A percentile compares a stretch with the other conserved stretches of the same genome.
Conservation (phyloP, 257 asterid species). For the Mitragyna speciosa region DNA sequence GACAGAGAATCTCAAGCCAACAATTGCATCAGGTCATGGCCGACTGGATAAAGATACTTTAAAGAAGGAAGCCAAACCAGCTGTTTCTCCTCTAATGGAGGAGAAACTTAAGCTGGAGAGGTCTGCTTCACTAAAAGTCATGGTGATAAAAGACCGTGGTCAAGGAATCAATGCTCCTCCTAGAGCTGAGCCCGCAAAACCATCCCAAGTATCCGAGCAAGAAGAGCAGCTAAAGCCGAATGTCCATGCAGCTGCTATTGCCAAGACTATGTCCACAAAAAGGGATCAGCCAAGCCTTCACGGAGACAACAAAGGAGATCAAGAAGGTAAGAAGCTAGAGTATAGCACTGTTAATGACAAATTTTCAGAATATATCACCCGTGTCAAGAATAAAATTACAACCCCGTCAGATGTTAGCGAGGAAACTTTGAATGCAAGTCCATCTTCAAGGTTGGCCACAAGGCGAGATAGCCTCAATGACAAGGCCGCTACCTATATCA, state of each 20-base stretch:
- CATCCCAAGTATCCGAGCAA: not conserved
- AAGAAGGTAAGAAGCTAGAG: conserved; percentile 1
- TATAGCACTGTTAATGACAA: not conserved
- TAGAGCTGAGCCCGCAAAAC: not conserved
- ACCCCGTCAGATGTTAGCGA: conserved; percentile 31
- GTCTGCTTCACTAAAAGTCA: not conserved
- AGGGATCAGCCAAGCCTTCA: not conserved
- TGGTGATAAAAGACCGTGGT: not conserved
- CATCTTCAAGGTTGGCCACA: conserved; percentile 16
- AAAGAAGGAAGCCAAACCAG: not conserved
- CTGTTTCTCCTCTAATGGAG: not conserved
- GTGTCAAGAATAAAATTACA: conserved; percentile 37
- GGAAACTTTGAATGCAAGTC: not conserved
- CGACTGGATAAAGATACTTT: not conserved
- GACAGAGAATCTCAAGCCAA: not conserved
- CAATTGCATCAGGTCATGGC: not conserved
- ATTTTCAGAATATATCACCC: conserved; percentile 33
- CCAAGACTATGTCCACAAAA: not conserved
- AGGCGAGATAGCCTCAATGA: conserved; percentile 59
- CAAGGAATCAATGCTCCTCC: conserved; percentile 1
- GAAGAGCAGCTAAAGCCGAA: not conserved
- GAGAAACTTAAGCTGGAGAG: not conserved
- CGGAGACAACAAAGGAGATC: not conserved
- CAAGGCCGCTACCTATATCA: conserved; percentile 39
- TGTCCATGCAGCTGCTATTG: not conserved